Conservation (phyloP, 768 basidiomycete species). For the Hemileccinum rubropunctum region DNA sequence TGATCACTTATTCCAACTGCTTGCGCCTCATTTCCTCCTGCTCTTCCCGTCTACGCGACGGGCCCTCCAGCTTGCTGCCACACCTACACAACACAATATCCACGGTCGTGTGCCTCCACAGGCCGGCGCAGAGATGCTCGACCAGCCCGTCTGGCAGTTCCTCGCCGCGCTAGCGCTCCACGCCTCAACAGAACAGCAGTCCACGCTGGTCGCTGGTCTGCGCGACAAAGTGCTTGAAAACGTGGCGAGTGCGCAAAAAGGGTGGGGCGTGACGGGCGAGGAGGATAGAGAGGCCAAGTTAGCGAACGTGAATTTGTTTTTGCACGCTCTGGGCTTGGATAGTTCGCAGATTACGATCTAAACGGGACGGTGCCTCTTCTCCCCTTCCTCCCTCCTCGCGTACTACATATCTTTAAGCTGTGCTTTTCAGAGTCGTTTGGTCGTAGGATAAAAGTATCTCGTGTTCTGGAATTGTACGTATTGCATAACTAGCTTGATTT, state of each 20-base stretch:
- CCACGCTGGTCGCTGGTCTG: constrained; percentile 76
- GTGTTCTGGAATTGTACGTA: constrained; percentile 15
- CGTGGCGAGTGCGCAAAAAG: constrained; percentile 74
- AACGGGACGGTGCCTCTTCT: background rate
- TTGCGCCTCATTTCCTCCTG: constrained; percentile 69
- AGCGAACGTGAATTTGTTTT: constrained; percentile 89
- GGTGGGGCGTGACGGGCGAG: constrained; percentile 62
- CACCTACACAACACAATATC: constrained; percentile 33
- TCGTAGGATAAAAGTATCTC: constrained; percentile 19
- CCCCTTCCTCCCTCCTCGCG: background rate
- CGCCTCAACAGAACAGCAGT: constrained; percentile 84
- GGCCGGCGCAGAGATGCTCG: constrained; percentile 57
- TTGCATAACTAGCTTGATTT: background rate
- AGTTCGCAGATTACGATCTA: constrained; percentile 67
- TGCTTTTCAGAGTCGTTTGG: constrained; percentile 2
- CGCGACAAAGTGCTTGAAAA: constrained; percentile 94
- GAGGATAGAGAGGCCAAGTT: constrained; percentile 75
- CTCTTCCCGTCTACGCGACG: constrained; percentile 92
- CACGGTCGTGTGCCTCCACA: constrained; percentile 67
- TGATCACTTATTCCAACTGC: constrained; percentile 78
- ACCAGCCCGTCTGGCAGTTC: constrained; percentile 95
- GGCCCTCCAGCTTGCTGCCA: constrained; percentile 37
- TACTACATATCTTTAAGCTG: constrained; percentile 1
- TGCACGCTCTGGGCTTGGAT: constrained; percentile 74
- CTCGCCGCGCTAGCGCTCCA: constrained; percentile 85